Percentiles rank a stretch among this genome's conserved stretches.
These are phyloP conservation scores for Seiridium unicorne DNA, from an alignment of 2,329 filamentous ascomycete species.

Conservation along the genomic window DNA sequence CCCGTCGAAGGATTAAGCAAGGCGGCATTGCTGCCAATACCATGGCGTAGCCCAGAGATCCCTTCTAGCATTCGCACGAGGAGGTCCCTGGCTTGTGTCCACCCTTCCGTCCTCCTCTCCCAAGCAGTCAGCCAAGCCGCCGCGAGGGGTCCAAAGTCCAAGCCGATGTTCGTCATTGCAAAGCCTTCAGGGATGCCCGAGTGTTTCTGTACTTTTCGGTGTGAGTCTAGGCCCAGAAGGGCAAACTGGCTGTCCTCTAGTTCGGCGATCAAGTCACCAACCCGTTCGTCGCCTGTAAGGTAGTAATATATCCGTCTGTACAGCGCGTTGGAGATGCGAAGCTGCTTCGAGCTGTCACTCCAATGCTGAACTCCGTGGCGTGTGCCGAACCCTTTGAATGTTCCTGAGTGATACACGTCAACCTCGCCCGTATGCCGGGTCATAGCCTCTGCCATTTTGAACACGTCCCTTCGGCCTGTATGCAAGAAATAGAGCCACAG, in stretches of 20 bases:
- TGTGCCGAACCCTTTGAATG: slow-evolving; percentile 59
- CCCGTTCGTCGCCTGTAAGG: slow-evolving; percentile 55
- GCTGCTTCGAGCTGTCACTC: slow-evolving; percentile 60
- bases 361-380: slow-evolving; percentile 63
- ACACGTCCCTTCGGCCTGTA: slow-evolving; percentile 56
- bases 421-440: slow-evolving; percentile 60
- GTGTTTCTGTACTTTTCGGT: slow-evolving; percentile 51
- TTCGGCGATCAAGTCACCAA: slow-evolving; percentile 53
- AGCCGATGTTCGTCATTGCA: slow-evolving; percentile 38
- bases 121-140: slow-evolving; percentile 59
- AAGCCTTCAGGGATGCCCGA: slow-evolving; percentile 36
- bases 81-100: slow-evolving; percentile 50
- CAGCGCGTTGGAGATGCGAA: slow-evolving; percentile 55
- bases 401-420: slow-evolving; percentile 59
- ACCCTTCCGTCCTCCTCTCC: slow-evolving; percentile 53
- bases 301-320: slow-evolving; percentile 59
- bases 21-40: slow-evolving; percentile 56
- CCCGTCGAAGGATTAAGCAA: slow-evolving; percentile 27
- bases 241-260: slow-evolving; percentile 51
- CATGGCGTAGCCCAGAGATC: slow-evolving; percentile 54
- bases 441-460: slow-evolving; percentile 56
- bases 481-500: slow-evolving; percentile 63
- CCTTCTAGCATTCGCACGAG: slow-evolving; percentile 46
- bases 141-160: slow-evolving; percentile 58
- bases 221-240: slow-evolving; percentile 52